Evolutionary conservation across 2,329 filamentous ascomycete species (phyloP), one percentile per base, ranked within the genome.

Genomic region (Diplodia corticola): DNA sequence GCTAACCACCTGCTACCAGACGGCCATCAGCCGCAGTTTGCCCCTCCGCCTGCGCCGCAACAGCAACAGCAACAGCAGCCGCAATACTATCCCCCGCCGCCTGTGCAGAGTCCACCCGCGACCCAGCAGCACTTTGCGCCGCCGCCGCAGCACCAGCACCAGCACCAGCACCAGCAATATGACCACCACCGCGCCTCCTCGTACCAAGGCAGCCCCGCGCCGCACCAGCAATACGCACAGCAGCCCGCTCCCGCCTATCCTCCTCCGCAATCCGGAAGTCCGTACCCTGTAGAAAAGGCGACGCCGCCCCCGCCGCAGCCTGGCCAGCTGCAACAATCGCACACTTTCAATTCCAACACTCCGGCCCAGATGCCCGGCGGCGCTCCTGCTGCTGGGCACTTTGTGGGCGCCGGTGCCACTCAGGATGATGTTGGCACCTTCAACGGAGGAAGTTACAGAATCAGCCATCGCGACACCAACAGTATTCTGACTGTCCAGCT

Each of bases 381-480:
- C n/a, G 78, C 79, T 37, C 80, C 83, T 2, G 67, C 80, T 3
- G 75, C 77, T 40, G 80, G 80, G 3, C 85, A 90, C 66, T 93
- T 94, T 69, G 76, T 83, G 5, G 91, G 91, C 33, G 87, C 86
- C 0, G 78, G 80, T 35, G 81, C 85, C 0, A 83, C 89, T 0
- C 82, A 87, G 33, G 95, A 98, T 77, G 93, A 97, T 71, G 87
- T 96, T 1, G 95, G 95, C n/a, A 95, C 91, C 0, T 99, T 98
- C 82, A 98, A 98, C 75, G 95, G 95, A 17, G 95, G 95, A 13
- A 94, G 91, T 74, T 99, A 94, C 76, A 86, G 95, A 50, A 93
- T 98, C 75, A 95, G 91, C 73, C 95, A 99, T 75, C 86, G 95
- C 24, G 93, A 97, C 77, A 89, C 88, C 67, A 99, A 98, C 77